Evolutionary conservation across 169 alveolate genomes (phyloP).

Genomic region (Toxoplasma gondii): DNA sequence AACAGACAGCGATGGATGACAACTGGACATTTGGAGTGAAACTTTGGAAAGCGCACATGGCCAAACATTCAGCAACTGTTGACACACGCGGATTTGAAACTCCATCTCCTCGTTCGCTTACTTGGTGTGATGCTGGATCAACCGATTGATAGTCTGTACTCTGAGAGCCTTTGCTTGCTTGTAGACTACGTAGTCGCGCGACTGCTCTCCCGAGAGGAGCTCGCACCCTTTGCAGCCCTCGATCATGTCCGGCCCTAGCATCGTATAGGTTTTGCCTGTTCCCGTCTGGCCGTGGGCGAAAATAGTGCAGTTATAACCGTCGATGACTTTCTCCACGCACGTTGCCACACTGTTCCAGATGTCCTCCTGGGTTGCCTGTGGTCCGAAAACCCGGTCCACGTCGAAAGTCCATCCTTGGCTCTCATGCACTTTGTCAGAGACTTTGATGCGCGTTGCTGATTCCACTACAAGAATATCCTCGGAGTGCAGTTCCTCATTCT

Average conservation of each 20-base stretch:
- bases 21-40: background rate
- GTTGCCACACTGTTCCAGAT: conserved; percentile 74
- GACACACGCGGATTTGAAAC: background rate
- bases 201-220: background rate
- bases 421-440: conserved; percentile 59
- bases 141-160: background rate
- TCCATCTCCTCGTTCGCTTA: background rate
- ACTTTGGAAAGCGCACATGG: background rate
- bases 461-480: background rate
- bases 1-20: background rate
- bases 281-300: conserved; percentile 84
- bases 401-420: conserved; percentile 67
- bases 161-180: background rate
- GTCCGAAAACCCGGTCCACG: conserved; percentile 74
- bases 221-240: conserved; percentile 64
- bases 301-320: conserved; percentile 76
- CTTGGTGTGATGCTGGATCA: background rate
- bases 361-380: conserved; percentile 71
- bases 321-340: conserved; percentile 72
- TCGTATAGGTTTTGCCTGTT: conserved; percentile 80
- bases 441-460: conserved; percentile 34
- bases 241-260: conserved; percentile 80
- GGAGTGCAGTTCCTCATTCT: conserved; percentile 26
- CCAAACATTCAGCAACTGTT: background rate
- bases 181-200: background rate